These are phyloP conservation scores for Stentor roeselii DNA, from an alignment of 73 alveolate species.

Conservation along the genomic window DNA sequence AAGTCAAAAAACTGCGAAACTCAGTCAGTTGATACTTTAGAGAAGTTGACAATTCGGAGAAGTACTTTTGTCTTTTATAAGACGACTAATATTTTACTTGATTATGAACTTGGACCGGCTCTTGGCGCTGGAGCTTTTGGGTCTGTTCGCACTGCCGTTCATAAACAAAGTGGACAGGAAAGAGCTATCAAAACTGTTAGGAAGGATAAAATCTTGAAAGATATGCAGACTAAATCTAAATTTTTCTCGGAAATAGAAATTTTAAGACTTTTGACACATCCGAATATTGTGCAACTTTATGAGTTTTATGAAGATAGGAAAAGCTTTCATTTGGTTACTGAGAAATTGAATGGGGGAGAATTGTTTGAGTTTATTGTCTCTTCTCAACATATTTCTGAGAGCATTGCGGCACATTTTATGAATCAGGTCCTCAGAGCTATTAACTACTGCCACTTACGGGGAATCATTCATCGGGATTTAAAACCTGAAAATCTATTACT, in stretches of 20 bases:
- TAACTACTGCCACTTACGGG: conserved; percentile 46
- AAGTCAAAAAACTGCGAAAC: neutral
- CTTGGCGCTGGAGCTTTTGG: conserved; percentile 64
- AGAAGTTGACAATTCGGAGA: neutral
- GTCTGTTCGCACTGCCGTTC: conserved; percentile 59
- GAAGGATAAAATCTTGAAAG: neutral
- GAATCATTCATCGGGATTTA: conserved; percentile 59
- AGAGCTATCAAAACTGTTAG: conserved; percentile 52
- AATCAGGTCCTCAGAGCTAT: conserved; percentile 41
- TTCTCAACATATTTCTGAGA: conserved; percentile 30
- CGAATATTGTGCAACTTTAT: conserved; percentile 36
- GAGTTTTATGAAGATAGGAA: conserved; percentile 43
- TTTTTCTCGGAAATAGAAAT: neutral
- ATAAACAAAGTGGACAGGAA: conserved; percentile 50
- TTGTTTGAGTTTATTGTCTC: conserved; percentile 42
- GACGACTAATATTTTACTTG: neutral
- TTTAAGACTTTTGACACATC: conserved; percentile 29
- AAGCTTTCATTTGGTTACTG: conserved; percentile 36
- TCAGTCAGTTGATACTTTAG: neutral
- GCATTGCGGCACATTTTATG: conserved; percentile 45
- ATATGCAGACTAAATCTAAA: neutral
- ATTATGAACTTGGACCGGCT: neutral
- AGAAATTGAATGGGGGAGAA: conserved; percentile 51
- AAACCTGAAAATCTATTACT: conserved; percentile 53
- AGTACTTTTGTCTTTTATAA: neutral